Percentiles rank a stretch among this genome's conserved stretches.
Evolutionary conservation across 2,329 filamentous ascomycete species (phyloP).

Genomic region (Pyricularia sp.): DNA sequence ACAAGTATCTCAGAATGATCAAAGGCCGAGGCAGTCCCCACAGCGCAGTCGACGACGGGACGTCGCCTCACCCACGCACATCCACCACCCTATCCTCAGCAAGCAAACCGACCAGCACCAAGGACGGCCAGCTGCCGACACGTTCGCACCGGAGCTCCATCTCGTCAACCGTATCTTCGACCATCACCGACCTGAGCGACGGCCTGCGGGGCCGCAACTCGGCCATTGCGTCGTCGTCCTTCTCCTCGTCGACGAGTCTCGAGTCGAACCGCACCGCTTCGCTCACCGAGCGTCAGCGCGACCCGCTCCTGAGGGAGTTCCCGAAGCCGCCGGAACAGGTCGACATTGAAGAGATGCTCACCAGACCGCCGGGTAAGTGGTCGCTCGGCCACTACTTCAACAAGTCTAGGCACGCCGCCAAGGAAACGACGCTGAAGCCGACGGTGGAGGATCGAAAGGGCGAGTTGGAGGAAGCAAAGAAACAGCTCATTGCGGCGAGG

Average conservation of each 20-base stretch:
- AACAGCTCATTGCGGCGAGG: constrained; percentile 27
- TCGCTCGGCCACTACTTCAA: constrained; percentile 22
- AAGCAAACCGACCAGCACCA: not conserved
- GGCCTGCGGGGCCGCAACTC: not conserved
- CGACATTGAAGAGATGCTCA: constrained; percentile 28
- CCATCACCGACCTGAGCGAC: constrained; percentile 1
- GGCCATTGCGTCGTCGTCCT: constrained; percentile 5
- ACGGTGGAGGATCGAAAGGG: constrained; percentile 18
- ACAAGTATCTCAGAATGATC: not conserved
- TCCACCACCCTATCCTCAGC: not conserved
- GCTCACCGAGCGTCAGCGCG: constrained; percentile 6
- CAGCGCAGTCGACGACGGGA: not conserved
- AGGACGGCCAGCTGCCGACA: not conserved
- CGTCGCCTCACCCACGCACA: not conserved
- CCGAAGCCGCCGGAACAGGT: constrained; percentile 26
- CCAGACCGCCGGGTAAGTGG: constrained; percentile 25
- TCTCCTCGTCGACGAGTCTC: not conserved
- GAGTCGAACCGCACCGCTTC: not conserved
- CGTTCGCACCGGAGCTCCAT: constrained; percentile 8
- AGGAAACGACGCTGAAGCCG: constrained; percentile 15
- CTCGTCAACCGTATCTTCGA: constrained; percentile 7
- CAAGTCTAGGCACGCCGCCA: constrained; percentile 13
- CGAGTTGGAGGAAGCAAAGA: constrained; percentile 34
- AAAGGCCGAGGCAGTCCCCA: not conserved
- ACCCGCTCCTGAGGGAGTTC: constrained; percentile 24